A percentile compares a stretch with the other conserved stretches of the same genome.
phyloP scores from a whole-genome alignment of 345 rosid genomes.

The Euphorbia tirucalli region DNA sequence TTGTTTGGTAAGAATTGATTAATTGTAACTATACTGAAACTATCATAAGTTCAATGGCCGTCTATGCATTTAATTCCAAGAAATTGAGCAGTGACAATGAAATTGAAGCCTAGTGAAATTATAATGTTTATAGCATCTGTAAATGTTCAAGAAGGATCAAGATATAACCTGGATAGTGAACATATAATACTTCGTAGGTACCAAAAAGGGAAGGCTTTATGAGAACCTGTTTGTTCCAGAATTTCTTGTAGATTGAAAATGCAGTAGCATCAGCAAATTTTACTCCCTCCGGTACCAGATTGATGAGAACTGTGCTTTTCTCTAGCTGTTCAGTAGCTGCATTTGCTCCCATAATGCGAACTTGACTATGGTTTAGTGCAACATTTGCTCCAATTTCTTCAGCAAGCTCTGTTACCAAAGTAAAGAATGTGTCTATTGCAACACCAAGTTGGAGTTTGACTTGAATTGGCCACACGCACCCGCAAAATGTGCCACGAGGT shows the following conservation, averaged over 20 bases:
- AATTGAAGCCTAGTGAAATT: no score
- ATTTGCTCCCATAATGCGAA: conserved; percentile 66
- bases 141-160: conserved; percentile 8
- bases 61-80: no score
- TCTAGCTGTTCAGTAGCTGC: conserved; percentile 57
- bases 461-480: conserved; percentile 68
- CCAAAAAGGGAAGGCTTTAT: conserved; percentile 52
- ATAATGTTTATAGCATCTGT: background rate
- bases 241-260: conserved; percentile 43
- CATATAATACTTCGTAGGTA: conserved; percentile 52
- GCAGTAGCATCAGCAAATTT: conserved; percentile 42
- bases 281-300: conserved; percentile 53
- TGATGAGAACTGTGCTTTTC: conserved; percentile 56
- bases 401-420: conserved; percentile 59
- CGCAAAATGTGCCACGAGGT: conserved; percentile 56
- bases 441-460: conserved; percentile 55
- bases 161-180: conserved; percentile 57
- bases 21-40: no score
- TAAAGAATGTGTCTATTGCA: conserved; percentile 55
- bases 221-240: conserved; percentile 46
- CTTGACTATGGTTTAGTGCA: conserved; percentile 52
- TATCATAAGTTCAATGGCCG: no score
- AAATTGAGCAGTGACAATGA: no score
- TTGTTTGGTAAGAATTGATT: no score
- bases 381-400: conserved; percentile 49